Evolutionary conservation across 345 rosid genomes (phyloP).

Genomic region (Populus ilicifolia): DNA sequence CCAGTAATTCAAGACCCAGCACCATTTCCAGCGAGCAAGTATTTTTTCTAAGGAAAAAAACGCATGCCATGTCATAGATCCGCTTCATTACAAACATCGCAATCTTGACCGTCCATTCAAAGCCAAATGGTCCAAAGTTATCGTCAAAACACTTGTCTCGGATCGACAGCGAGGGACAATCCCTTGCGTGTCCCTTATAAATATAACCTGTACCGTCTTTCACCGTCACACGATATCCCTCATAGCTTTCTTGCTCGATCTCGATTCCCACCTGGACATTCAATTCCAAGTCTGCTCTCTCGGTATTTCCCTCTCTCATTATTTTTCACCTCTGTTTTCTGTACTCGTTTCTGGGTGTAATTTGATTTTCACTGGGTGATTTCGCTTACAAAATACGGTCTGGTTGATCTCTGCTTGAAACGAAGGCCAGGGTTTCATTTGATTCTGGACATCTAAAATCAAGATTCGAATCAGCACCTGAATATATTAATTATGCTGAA

Average conservation of each 20-base stretch:
- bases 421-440: neutral
- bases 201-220: neutral
- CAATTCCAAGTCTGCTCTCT: too few relatives aligned
- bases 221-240: neutral
- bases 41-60: neutral
- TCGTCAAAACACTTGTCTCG: neutral
- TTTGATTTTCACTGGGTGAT: neutral
- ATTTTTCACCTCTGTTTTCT: fast-evolving
- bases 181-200: neutral
- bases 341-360: neutral
- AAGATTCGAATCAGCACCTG: neutral
- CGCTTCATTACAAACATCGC: neutral
- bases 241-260: neutral
- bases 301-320: neutral
- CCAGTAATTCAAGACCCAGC: neutral
- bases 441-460: neutral
- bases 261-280: neutral
- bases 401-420: neutral
- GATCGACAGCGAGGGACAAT: neutral
- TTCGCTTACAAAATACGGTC: neutral
- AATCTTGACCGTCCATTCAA: neutral
- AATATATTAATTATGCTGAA: neutral
- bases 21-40: neutral
- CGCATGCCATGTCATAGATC: slow-evolving; percentile 11
- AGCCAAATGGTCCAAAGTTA: neutral